A percentile compares a stretch with the other conserved stretches of the same genome.
Conservation (phyloP, 176 grass and related monocot species). For the Aegilops longissima region DNA sequence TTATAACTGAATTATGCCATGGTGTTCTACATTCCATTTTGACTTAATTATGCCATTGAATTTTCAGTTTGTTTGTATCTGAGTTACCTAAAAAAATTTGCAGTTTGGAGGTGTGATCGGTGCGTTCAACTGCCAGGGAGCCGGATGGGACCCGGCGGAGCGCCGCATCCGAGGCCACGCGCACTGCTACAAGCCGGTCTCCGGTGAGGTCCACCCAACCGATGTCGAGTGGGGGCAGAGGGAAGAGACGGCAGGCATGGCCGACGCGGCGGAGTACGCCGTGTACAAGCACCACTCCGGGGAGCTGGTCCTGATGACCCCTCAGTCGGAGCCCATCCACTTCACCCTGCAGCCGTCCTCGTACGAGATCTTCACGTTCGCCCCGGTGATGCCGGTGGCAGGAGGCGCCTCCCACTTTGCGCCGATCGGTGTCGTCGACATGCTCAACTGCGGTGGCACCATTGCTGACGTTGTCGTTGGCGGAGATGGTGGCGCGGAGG, state of each 20-base stretch:
- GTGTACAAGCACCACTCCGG: conserved; percentile 44
- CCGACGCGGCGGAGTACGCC: conserved; percentile 14
- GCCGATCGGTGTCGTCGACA: conserved; percentile 41
- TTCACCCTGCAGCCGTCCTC: conserved; percentile 58
- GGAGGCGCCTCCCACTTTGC: background rate
- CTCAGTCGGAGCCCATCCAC: conserved; percentile 29
- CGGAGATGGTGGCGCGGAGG: background rate
- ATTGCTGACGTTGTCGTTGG: conserved; percentile 28
- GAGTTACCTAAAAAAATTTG: background rate
- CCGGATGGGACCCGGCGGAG: conserved; percentile 52
- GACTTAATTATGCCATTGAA: too few relatives aligned
- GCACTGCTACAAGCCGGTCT: conserved; percentile 43
- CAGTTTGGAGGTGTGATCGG: conserved; percentile 71
- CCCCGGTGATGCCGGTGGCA: conserved; percentile 1
- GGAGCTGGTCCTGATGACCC: conserved; percentile 36
- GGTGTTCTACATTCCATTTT: too few relatives aligned
- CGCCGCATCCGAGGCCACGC: conserved; percentile 48
- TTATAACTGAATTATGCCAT: too few relatives aligned
- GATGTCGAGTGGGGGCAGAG: conserved; percentile 57
- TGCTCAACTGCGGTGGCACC: conserved; percentile 64
- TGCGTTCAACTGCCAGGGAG: conserved; percentile 84
- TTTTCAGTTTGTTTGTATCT: too few relatives aligned
- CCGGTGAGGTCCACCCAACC: conserved; percentile 22
- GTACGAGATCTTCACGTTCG: conserved; percentile 61
- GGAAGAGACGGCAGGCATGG: conserved; percentile 23